Evolutionary conservation across 1,139 yeast species (phyloP).

Genomic region (Starmera stellimalicola): DNA sequence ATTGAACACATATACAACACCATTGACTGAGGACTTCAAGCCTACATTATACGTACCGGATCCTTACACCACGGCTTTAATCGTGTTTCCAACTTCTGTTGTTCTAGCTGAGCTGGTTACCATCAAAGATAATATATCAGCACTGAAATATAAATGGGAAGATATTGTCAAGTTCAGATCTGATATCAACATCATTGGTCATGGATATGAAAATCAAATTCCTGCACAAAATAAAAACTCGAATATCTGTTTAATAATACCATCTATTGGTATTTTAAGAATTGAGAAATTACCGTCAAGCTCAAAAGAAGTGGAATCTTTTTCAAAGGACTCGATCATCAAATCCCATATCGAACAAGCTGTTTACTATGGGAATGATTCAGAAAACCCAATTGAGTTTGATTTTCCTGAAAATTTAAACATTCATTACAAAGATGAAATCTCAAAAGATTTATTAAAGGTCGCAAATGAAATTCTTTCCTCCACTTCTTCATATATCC

Average conservation of each 20-base stretch:
- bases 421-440: constrained; percentile 26
- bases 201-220: constrained; percentile 38
- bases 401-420: constrained; percentile 31
- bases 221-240: constrained; percentile 20
- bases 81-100: constrained; percentile 50
- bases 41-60: constrained; percentile 53
- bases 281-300: constrained; percentile 32
- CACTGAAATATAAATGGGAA: constrained; percentile 60
- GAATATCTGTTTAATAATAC: constrained; percentile 47
- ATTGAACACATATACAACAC: constrained; percentile 31
- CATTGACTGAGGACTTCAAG: constrained; percentile 15
- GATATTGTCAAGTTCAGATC: constrained; percentile 54
- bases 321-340: constrained; percentile 29
- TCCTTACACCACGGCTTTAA: constrained; percentile 55
- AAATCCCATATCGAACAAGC: constrained; percentile 79
- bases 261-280: constrained; percentile 53
- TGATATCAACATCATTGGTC: constrained; percentile 48
- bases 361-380: constrained; percentile 36
- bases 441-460: constrained; percentile 39
- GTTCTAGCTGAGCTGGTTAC: constrained; percentile 57
- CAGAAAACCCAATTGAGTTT: constrained; percentile 47
- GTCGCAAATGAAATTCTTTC: constrained; percentile 47
- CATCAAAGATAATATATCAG: constrained; percentile 31
- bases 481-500: constrained; percentile 36
- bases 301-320: constrained; percentile 4